Evolutionary conservation across 352 stramenopile genomes (phyloP), one percentile per base, ranked within the genome.

Genomic region (Elongisporangium senticosum): DNA sequence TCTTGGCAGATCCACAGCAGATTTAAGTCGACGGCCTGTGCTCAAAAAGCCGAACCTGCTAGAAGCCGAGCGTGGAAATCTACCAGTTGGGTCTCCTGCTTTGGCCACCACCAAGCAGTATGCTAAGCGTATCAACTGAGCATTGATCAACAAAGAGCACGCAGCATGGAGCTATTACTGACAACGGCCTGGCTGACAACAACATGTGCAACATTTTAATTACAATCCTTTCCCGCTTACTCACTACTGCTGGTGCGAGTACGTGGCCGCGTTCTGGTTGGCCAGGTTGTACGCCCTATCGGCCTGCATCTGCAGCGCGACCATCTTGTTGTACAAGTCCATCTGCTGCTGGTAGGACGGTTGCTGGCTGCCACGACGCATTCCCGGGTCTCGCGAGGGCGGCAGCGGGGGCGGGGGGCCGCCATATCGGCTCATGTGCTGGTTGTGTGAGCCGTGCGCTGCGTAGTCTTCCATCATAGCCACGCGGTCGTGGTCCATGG

Each of bases 321-420:
- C 64, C 81, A 90, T 89, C 58, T 90, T 77, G 61, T 89, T 87
- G 70, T 90, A 90, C 7, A 90, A 69, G 13, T 65, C 78, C 60
- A 52, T 52, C 55, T 71, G 76, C 64, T 68, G 71, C 56, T 73
- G 66, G 55, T 70, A 69, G 40, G 65, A 43, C 11, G 33, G 11
- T 2, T 17, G 19, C 50, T 19, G 48, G 28, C 20, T 53, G 48
- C 24, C 37, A 28, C 56, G 33, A 10, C 33, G 33, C 33, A 43
- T 17, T 6, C 33, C 33, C 11, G 33, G 33, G 33, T 10, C 33
- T 17, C 33, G 8, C 33, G 33, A 17, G 10, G 69, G 64, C 49
- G 77, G 67, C 33, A 79, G 61, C 53, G 74, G 78, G 48, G 53
- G 50, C 47, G 59, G 62, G 24, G 59, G 37, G n/a, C 61, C 37